Evolutionary conservation across 805 yeast genomes (phyloP).

Genomic region (Kuraishia floccosa): DNA sequence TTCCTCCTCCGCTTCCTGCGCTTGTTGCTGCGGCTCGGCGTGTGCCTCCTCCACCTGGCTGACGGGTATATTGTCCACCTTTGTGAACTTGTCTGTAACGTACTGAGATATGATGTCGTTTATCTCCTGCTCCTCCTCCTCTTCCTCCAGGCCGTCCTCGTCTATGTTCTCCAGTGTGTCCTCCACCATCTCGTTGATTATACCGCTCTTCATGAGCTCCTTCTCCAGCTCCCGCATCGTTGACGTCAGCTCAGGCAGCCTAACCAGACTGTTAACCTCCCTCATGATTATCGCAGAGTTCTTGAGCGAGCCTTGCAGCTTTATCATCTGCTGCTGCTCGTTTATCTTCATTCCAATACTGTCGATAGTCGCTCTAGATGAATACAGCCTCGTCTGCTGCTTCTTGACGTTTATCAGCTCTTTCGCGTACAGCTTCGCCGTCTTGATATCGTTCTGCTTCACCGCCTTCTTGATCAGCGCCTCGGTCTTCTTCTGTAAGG

Average conservation of each 20-base stretch:
- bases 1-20: slow-evolving; percentile 32
- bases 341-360: slow-evolving; percentile 82
- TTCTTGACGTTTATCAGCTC: slow-evolving; percentile 67
- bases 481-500: slow-evolving; percentile 66
- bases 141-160: slow-evolving; percentile 53
- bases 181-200: slow-evolving; percentile 91
- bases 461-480: slow-evolving; percentile 63
- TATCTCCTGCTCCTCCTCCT: slow-evolving; percentile 53
- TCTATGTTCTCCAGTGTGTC: slow-evolving; percentile 70
- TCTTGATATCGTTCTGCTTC: slow-evolving; percentile 61
- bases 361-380: slow-evolving; percentile 77
- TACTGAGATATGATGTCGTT: slow-evolving; percentile 44
- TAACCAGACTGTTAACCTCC: slow-evolving; percentile 73
- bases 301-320: slow-evolving; percentile 72
- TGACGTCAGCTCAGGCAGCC: slow-evolving; percentile 66
- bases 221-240: slow-evolving; percentile 80
- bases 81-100: slow-evolving; percentile 27
- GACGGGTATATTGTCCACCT: slow-evolving; percentile 12
- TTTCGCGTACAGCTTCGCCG: slow-evolving; percentile 71
- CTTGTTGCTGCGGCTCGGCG: slow-evolving; percentile 20
- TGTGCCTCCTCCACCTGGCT: slow-evolving; percentile 21
- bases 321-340: slow-evolving; percentile 82
- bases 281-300: slow-evolving; percentile 74
- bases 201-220: slow-evolving; percentile 77
- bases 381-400: slow-evolving; percentile 63